Evolutionary conservation across 495 filamentous ascomycete genomes (phyloP), one percentile per base, ranked within the genome.

Genomic region (Aspergillus asperescens): DNA sequence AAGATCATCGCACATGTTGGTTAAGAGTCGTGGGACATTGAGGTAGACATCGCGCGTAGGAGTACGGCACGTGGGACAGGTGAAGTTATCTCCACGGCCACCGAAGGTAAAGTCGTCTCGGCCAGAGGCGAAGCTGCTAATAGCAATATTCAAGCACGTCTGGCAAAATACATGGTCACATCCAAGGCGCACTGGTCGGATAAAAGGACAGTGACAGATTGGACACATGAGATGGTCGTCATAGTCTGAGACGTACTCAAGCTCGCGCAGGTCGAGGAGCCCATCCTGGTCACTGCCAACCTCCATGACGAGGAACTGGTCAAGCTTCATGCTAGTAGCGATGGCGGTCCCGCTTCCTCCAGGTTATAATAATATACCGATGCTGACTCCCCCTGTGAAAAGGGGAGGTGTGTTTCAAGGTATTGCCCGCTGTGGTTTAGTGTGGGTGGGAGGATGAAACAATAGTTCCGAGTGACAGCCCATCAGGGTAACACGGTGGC

Each of bases 211-310:
- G 55, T 83, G 86, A 64, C 89, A 95, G 48, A 95, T 90, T 7
- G 88, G 80, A 56, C 89, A 95, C 67, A 89, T 80, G 15, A 94
- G 78, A 54, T 90, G 88, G 54, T 84, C 79, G 66, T 94, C 89
- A 52, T 85, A 80, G 25, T 69, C 62, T 18, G 74, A 76, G 45
- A 84, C 74, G 65, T 91, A 89, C 29, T 89, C 86, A 50, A 95
- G 75, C 16, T 74, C 63, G 50, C 86, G 79, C 46, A 89, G 72
- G 62, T 95, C 88, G 58, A 87, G 62, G 20, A 62, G 51, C 43
- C 63, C 61, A 41, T 68, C 67, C 43, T 47, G 46, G 44, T 65
- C 65, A 56, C 48, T 53, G 40, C 47, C 48, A 29, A 63, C 48
- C 46, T 74, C 67, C 63, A 71, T 58, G 5, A 63, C 64, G 34